A percentile compares a stretch with the other conserved stretches of the same genome.
phyloP scores from a whole-genome alignment of 2,329 filamentous ascomycete genomes.

The Stylonectria norvegica region DNA sequence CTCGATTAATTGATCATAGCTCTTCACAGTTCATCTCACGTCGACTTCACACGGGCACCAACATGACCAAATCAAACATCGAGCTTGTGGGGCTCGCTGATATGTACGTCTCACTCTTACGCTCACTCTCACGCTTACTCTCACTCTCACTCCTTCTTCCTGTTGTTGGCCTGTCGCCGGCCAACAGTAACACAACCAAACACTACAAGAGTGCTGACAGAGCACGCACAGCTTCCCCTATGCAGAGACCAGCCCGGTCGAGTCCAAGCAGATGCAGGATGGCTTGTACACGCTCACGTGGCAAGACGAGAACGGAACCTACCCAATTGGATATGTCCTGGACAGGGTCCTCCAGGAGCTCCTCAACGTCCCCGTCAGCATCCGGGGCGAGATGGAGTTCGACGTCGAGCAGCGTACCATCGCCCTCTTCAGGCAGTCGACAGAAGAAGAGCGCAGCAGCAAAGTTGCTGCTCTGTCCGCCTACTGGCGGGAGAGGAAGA shows the following conservation, averaged over 20 bases:
- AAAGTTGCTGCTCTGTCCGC: constrained; percentile 54
- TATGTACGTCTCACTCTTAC: constrained; percentile 16
- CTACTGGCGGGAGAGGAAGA: constrained; percentile 66
- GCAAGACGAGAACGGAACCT: constrained; percentile 59
- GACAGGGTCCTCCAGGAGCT: constrained; percentile 49
- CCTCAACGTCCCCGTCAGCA: constrained; percentile 40
- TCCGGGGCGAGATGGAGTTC: constrained; percentile 59
- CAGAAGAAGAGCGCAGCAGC: constrained; percentile 60
- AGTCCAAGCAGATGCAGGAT: constrained; percentile 54
- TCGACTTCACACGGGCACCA: too few relatives aligned
- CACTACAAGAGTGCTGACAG: neutral
- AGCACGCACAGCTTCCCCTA: constrained; percentile 68
- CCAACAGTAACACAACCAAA: too few relatives aligned
- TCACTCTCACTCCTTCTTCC: too few relatives aligned
- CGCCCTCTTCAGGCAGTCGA: constrained; percentile 56
- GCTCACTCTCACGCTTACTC: too few relatives aligned
- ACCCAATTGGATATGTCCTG: constrained; percentile 61
- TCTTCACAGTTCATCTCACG: too few relatives aligned
- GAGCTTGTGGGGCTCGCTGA: constrained; percentile 25
- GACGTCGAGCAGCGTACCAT: constrained; percentile 60
- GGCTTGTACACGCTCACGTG: constrained; percentile 65
- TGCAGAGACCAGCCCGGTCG: constrained; percentile 56
- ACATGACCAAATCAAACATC: constrained; percentile 25
- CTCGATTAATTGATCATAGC: too few relatives aligned
- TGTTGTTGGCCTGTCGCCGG: too few relatives aligned